These are phyloP conservation scores for Dionaea muscipula DNA, from an alignment of 179 eudicot genomes.

Conservation along the genomic window DNA sequence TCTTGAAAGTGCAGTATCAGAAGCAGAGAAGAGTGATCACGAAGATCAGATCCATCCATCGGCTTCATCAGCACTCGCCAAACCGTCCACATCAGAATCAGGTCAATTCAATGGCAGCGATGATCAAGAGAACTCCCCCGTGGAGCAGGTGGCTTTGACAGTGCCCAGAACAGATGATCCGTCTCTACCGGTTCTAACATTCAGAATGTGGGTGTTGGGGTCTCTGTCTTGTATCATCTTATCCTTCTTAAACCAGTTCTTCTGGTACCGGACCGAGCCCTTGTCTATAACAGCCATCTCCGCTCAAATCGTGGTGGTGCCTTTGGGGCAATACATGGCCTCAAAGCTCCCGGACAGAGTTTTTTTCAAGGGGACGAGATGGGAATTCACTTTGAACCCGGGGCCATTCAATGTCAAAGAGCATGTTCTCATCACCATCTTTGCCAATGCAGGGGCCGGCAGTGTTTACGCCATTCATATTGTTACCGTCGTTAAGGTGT, in stretches of 20 bases:
- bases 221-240: constrained; percentile 49
- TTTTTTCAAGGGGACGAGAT: constrained; percentile 44
- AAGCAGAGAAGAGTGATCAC: neutral
- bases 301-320: constrained; percentile 88
- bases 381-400: constrained; percentile 73
- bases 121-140: constrained; percentile 56
- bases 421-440: constrained; percentile 83
- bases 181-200: constrained; percentile 65
- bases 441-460: constrained; percentile 89
- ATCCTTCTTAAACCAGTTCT: constrained; percentile 85
- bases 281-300: constrained; percentile 75
- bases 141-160: constrained; percentile 77
- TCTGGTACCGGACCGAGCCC: constrained; percentile 89
- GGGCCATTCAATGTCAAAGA: constrained; percentile 92
- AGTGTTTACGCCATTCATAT: constrained; percentile 76
- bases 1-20: constrained; percentile 3
- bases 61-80: neutral
- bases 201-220: constrained; percentile 88
- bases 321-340: constrained; percentile 79
- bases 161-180: constrained; percentile 66
- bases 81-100: constrained; percentile 6
- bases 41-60: constrained; percentile 12
- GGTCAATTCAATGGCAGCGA: neutral
- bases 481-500: constrained; percentile 78
- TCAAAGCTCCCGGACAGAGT: constrained; percentile 41